These are phyloP conservation scores for Cercospora sp. DNA, from an alignment of 2,329 filamentous ascomycete species.

Conservation along the genomic window DNA sequence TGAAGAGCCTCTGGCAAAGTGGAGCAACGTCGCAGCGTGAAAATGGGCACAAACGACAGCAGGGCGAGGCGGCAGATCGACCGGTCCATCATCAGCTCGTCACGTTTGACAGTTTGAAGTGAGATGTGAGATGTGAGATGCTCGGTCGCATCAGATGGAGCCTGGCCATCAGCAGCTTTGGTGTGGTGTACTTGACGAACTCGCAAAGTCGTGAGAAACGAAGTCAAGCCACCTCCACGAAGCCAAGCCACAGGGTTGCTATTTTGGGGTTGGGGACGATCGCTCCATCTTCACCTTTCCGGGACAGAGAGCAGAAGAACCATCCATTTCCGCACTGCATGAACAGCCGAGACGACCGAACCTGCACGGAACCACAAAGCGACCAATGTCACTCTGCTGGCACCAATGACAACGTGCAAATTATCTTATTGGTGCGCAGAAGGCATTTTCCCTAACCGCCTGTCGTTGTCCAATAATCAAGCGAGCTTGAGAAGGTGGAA, in stretches of 20 bases:
- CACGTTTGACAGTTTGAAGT: conserved; percentile 7
- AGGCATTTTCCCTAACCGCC: conserved; percentile 6
- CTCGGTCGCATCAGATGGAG: background rate
- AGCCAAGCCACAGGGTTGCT: background rate
- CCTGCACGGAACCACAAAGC: background rate
- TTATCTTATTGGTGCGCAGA: conserved; percentile 2
- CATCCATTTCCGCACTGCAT: background rate
- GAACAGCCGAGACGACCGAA: background rate
- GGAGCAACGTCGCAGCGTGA: conserved; percentile 7
- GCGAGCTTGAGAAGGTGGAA: background rate
- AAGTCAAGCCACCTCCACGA: background rate
- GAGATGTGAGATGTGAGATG: background rate
- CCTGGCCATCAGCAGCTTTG: background rate
- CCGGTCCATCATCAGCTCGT: background rate
- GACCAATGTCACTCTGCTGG: background rate
- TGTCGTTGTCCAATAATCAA: conserved; percentile 2
- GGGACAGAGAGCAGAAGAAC: background rate
- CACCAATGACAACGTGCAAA: background rate
- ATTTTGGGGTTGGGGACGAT: background rate
- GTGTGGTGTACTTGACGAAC: background rate
- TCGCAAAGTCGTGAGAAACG: background rate
- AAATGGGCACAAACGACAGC: conserved; percentile 12
- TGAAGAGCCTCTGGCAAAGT: conserved; percentile 5
- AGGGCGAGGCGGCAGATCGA: background rate
- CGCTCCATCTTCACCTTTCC: background rate